A percentile compares a stretch with the other conserved stretches of the same genome.
Evolutionary conservation across 2,329 filamentous ascomycete species (phyloP).

Genomic region (Alternaria conjuncta): DNA sequence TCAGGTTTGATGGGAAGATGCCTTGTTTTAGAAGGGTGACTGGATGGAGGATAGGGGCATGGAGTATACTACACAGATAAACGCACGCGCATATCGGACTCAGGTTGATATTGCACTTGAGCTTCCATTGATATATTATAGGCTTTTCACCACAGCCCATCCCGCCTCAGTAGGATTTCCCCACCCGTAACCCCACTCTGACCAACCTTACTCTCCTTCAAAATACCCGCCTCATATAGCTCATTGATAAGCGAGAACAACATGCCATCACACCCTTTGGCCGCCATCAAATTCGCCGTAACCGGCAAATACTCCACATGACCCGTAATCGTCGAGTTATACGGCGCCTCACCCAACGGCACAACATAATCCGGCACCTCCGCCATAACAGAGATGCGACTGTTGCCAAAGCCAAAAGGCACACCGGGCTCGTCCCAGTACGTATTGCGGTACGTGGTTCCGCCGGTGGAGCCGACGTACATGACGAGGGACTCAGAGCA

Average conservation of each 20-base stretch:
- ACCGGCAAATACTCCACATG: slow-evolving; percentile 63
- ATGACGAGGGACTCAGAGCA: slow-evolving; percentile 60
- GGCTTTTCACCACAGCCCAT: not conserved
- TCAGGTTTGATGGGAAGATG: slow-evolving; percentile 22
- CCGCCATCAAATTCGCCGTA: slow-evolving; percentile 63
- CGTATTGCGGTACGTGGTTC: slow-evolving; percentile 54
- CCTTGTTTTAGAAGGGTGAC: too few relatives aligned
- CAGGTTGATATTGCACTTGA: too few relatives aligned
- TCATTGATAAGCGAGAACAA: slow-evolving; percentile 62
- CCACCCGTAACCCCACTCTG: slow-evolving; percentile 49
- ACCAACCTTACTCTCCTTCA: slow-evolving; percentile 56
- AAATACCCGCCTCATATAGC: slow-evolving; percentile 57
- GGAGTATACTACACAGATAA: too few relatives aligned
- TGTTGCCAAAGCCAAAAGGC: slow-evolving; percentile 57
- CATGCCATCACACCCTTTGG: slow-evolving; percentile 67
- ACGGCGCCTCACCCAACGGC: slow-evolving; percentile 53
- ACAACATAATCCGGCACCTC: slow-evolving; percentile 58
- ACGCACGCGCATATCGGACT: too few relatives aligned
- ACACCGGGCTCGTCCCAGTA: slow-evolving; percentile 53
- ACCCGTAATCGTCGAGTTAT: slow-evolving; percentile 56
- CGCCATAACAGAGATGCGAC: slow-evolving; percentile 57
- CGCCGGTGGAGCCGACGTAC: slow-evolving; percentile 52
- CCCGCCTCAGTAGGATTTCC: slow-evolving; percentile 46
- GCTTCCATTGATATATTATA: too few relatives aligned
- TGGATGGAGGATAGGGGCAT: too few relatives aligned